Evolutionary conservation across 163 green algal genomes (phyloP), one percentile per base, ranked within the genome.

Genomic region (Coccomyxa subellipsoidea): DNA sequence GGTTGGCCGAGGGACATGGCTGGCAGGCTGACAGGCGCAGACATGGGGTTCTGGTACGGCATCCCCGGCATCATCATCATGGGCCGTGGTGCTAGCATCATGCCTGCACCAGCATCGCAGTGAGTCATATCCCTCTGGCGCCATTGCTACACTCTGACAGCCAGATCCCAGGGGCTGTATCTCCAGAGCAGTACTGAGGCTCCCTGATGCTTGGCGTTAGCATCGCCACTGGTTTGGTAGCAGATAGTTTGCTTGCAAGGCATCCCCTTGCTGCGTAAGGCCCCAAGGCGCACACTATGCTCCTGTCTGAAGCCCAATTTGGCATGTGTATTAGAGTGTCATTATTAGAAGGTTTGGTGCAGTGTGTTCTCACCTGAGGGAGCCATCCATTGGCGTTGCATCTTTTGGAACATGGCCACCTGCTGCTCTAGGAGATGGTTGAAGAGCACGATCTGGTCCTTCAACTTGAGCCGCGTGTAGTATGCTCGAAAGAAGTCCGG

Each of bases 381-480:
- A 7, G 34, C 21, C 38, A 76, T 32, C 25, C 79, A 72, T 21
- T 32, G 59, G 9, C 31, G 39, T 10, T 32, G 69, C 34, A 80
- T 53, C 4, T 53, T 38, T 7, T 77, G 53, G 35, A 85, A 70
- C 81, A 83, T 81, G 36, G 83, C 78, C 40, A 94, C 82, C 82
- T 98, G 95, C 88, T 98, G 91, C 80, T 98, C 93, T 78, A 98
- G 87, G 35, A 98, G 89, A 84, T 97, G 89, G 90, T 99, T 99
- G 89, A 98, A 99, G 85, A 96, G 92, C 31, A 97, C 84, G 35
- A 98, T 95, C 87, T 99, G 96, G 80, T 96, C 95, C 85, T 98
- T 98, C 25, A 99, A 81, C 81, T 95, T 94, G 32, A 98, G 85
- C 3, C 95, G 90, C 29, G 93, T 91, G 86, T 98, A 93, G 91